Conservation (phyloP, 345 rosid species). For the Boechera divaricarpa region DNA sequence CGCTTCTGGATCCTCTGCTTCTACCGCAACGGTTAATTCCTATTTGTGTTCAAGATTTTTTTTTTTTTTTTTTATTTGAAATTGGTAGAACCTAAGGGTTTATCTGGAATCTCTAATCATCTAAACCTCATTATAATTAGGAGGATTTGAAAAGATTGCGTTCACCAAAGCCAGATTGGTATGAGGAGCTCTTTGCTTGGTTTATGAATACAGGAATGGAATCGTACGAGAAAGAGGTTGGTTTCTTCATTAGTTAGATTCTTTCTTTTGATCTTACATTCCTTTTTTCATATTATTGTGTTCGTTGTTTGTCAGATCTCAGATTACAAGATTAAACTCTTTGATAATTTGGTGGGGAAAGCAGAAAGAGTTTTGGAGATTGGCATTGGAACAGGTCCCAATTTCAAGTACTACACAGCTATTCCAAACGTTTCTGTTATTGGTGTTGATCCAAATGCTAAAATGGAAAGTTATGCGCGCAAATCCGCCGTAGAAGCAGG, state of each 20-base stretch:
- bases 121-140: slow-evolving; percentile 39
- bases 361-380: slow-evolving; percentile 74
- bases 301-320: slow-evolving; percentile 54
- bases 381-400: slow-evolving; percentile 90
- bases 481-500: slow-evolving; percentile 73
- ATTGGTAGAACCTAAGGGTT: not conserved
- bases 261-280: slow-evolving; percentile 1
- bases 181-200: slow-evolving; percentile 72
- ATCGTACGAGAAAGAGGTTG: slow-evolving; percentile 77
- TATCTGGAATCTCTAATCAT: slow-evolving; percentile 17
- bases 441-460: slow-evolving; percentile 76
- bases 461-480: slow-evolving; percentile 75
- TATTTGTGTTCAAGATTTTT: slow-evolving; percentile 13
- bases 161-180: slow-evolving; percentile 83
- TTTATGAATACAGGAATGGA: slow-evolving; percentile 51
- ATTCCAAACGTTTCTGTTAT: slow-evolving; percentile 56
- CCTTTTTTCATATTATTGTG: not conserved
- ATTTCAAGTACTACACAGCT: slow-evolving; percentile 68
- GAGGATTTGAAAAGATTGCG: slow-evolving; percentile 55
- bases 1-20: slow-evolving; percentile 45
- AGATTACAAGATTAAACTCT: slow-evolving; percentile 62
- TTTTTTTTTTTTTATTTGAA: not conserved
- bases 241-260: not conserved
- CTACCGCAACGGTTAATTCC: slow-evolving; percentile 49
- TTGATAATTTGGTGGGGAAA: slow-evolving; percentile 62